These are phyloP conservation scores for Ogataea nakhonphanomensis DNA, from an alignment of 805 yeast genomes.

Conservation along the genomic window DNA sequence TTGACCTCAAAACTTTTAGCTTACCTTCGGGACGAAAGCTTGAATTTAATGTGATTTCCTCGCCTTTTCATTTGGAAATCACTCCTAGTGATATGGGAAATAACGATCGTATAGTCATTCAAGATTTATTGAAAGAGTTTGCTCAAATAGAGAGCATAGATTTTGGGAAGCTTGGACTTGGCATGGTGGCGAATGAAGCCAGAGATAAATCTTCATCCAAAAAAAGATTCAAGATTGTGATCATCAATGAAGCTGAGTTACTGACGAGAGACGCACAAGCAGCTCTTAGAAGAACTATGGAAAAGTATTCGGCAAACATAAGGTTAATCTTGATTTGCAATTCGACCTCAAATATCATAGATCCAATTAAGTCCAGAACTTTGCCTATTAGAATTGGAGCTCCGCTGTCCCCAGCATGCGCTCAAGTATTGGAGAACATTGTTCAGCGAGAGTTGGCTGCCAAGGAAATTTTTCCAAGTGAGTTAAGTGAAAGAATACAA, in stretches of 20 bases:
- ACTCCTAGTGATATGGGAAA: slow-evolving; percentile 97
- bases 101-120: slow-evolving; percentile 92
- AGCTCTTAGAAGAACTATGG: slow-evolving; percentile 94
- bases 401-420: slow-evolving; percentile 62
- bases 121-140: slow-evolving; percentile 87
- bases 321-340: slow-evolving; percentile 83
- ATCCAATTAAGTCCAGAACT: slow-evolving; percentile 93
- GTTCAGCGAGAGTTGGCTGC: slow-evolving; percentile 52
- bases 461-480: slow-evolving; percentile 28
- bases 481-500: slow-evolving; percentile 31
- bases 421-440: slow-evolving; percentile 50
- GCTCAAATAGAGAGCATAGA: slow-evolving; percentile 97
- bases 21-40: slow-evolving; percentile 71
- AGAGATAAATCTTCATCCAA: slow-evolving; percentile 18
- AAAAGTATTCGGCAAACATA: slow-evolving; percentile 83
- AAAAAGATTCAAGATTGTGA: slow-evolving; percentile 71
- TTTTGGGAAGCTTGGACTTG: slow-evolving; percentile 44
- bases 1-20: slow-evolving; percentile 82
- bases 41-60: slow-evolving; percentile 90
- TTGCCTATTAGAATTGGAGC: slow-evolving; percentile 83
- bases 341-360: slow-evolving; percentile 85
- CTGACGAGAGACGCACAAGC: slow-evolving; percentile 93
- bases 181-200: slow-evolving; percentile 37
- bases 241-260: slow-evolving; percentile 89
- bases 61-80: slow-evolving; percentile 87